phyloP scores from a whole-genome alignment of 108 stramenopile genomes.

The Aurantiochytrium sp. region DNA sequence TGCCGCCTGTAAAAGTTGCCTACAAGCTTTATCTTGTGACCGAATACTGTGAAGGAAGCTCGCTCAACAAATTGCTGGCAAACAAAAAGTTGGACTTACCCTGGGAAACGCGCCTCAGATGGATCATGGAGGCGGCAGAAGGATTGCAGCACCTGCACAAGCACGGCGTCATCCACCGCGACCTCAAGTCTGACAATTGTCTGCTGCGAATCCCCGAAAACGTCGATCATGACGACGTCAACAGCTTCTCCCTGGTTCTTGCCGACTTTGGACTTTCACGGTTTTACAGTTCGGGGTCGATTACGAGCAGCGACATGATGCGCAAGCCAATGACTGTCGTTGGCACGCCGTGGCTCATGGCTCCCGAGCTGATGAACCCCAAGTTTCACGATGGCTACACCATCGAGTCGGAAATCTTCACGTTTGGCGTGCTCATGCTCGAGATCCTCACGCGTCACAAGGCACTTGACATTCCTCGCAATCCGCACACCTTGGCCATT shows the following conservation, averaged over 20 bases:
- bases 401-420: constrained; percentile 8
- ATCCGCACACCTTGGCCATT: background rate
- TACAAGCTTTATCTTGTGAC: constrained; percentile 11
- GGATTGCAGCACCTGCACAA: background rate
- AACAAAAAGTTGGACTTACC: background rate
- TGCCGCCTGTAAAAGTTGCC: background rate
- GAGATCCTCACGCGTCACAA: background rate
- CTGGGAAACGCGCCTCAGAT: background rate
- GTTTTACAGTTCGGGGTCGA: background rate
- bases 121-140: background rate
- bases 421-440: background rate
- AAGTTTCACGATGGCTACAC: background rate
- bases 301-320: too few species aligned
- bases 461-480: background rate
- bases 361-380: constrained; percentile 16
- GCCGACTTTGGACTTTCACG: background rate
- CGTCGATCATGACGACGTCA: background rate
- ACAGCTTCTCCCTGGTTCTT: background rate
- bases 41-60: background rate
- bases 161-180: background rate
- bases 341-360: constrained; percentile 2
- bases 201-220: background rate
- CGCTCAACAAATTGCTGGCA: background rate
- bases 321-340: background rate
- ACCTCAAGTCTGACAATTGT: constrained; percentile 5